Percentiles rank a stretch among this genome's conserved stretches.
These are phyloP conservation scores for Mycena maculata DNA, from an alignment of 768 basidiomycete genomes.

Conservation along the genomic window DNA sequence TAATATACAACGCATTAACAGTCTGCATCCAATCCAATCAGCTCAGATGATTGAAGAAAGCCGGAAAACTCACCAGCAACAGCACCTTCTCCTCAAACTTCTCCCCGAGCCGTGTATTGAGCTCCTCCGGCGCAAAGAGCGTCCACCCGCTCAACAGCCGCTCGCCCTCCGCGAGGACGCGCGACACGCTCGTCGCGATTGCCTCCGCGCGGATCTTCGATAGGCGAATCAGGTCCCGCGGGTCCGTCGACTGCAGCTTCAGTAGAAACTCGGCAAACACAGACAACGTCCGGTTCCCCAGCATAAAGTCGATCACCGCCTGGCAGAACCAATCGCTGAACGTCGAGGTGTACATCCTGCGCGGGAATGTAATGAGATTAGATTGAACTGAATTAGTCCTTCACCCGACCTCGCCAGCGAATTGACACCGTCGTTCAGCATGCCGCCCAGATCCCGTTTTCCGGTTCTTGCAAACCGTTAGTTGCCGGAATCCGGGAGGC, in stretches of 20 bases:
- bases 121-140: conserved; percentile 82
- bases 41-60: background rate
- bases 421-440: conserved; percentile 96
- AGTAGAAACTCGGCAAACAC: conserved; percentile 96
- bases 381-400: background rate
- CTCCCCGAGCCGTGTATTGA: conserved; percentile 77
- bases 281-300: conserved; percentile 85
- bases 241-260: conserved; percentile 91
- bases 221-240: conserved; percentile 86
- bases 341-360: conserved; percentile 88
- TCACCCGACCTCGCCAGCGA: conserved; percentile 78
- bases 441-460: conserved; percentile 91
- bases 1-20: conserved; percentile 74
- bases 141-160: conserved; percentile 90
- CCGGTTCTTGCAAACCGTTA: conserved; percentile 72
- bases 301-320: conserved; percentile 92
- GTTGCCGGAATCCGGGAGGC: conserved; percentile 22
- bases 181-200: conserved; percentile 86
- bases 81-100: conserved; percentile 96
- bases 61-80: conserved; percentile 70
- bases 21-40: conserved; percentile 40
- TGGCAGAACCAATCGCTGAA: conserved; percentile 98
- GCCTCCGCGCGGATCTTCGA: conserved; percentile 93
- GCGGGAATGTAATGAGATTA: background rate
- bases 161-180: conserved; percentile 83